Evolutionary conservation across 768 basidiomycete species (phyloP).

Genomic region (Leccinum rimulosum): DNA sequence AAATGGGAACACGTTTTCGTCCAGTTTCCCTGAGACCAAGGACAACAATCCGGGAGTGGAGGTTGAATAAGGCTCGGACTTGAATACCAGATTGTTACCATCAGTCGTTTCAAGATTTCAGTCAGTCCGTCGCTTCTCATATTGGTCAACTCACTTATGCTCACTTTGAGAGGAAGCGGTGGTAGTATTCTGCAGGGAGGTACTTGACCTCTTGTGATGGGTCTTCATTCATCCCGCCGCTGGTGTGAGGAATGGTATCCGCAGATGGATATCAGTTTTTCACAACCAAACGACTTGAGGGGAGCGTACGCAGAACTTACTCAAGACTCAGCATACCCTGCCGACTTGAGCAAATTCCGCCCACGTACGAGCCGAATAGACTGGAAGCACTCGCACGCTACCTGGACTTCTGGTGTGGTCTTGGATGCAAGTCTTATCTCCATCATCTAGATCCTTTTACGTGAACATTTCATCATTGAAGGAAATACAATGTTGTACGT

Average conservation of each 20-base stretch:
- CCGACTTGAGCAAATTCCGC: not conserved
- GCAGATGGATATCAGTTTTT: not conserved
- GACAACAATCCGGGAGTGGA: not conserved
- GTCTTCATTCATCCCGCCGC: not conserved
- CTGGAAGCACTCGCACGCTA: not conserved
- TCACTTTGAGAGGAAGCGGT: slow-evolving; percentile 51
- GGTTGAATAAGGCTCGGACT: not conserved
- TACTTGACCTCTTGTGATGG: not conserved
- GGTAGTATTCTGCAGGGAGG: slow-evolving; percentile 51
- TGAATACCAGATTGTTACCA: not conserved
- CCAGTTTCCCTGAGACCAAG: not conserved
- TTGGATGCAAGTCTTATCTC: not conserved
- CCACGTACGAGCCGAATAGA: not conserved
- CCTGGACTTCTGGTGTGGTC: not conserved
- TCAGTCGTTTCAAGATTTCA: not conserved
- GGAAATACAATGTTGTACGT: too few relatives aligned
- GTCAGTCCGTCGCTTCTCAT: not conserved
- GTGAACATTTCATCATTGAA: too few relatives aligned
- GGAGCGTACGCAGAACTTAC: not conserved
- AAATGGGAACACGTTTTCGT: not conserved
- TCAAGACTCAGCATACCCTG: not conserved
- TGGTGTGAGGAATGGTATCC: not conserved
- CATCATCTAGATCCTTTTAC: too few relatives aligned
- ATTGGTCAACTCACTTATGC: slow-evolving; percentile 44
- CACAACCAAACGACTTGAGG: not conserved